Conservation (phyloP, 2,329 filamentous ascomycete species). For the Aureobasidium sp. region DNA sequence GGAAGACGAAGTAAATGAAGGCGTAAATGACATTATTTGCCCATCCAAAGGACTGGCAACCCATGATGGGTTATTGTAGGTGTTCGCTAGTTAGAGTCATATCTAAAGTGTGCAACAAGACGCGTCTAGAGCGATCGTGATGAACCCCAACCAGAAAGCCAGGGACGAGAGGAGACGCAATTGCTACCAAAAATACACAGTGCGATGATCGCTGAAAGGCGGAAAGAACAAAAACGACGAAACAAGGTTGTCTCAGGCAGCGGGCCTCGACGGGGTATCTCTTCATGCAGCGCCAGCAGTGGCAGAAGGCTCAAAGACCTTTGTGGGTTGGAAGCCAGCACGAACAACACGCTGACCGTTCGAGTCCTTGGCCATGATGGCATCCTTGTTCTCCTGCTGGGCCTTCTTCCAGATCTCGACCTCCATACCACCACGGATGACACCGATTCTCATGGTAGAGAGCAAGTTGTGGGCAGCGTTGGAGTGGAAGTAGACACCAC, state of each 20-base stretch:
- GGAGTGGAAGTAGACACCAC: constrained; percentile 80
- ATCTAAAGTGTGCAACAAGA: constrained; percentile 13
- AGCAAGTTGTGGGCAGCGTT: constrained; percentile 85
- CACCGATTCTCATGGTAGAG: constrained; percentile 79
- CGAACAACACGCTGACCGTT: constrained; percentile 74
- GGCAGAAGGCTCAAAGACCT: constrained; percentile 67
- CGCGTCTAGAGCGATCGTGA: constrained; percentile 12
- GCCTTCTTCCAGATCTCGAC: constrained; percentile 90
- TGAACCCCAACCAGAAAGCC: not conserved
- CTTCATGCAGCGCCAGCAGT: constrained; percentile 72
- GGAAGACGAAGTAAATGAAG: not conserved
- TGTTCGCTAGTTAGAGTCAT: constrained; percentile 10
- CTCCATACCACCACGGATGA: constrained; percentile 77
- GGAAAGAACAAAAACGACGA: constrained; percentile 2
- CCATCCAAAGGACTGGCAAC: not conserved
- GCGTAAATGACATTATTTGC: constrained; percentile 13
- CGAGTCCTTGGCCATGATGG: constrained; percentile 70
- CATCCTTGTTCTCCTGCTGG: constrained; percentile 75
- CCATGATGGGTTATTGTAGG: constrained; percentile 5
- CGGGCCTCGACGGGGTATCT: constrained; percentile 8
- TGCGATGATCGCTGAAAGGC: constrained; percentile 7
- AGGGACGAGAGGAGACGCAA: not conserved
- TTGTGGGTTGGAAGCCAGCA: constrained; percentile 77
- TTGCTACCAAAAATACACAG: constrained; percentile 5
- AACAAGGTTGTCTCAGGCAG: constrained; percentile 1